phyloP scores from a whole-genome alignment of 768 basidiomycete genomes.

The Suillus spraguei region DNA sequence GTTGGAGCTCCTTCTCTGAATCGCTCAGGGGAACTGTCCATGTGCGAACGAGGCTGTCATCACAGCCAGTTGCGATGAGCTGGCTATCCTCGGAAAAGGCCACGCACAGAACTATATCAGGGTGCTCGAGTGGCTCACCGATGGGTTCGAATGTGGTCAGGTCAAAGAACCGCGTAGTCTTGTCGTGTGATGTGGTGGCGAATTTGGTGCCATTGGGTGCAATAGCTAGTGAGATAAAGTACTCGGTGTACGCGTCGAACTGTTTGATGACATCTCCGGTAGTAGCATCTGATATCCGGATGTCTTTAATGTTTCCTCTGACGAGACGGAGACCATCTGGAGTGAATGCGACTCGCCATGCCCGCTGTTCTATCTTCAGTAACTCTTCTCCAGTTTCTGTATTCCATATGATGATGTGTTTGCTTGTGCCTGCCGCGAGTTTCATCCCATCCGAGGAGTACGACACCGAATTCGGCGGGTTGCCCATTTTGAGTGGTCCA shows the following conservation, averaged over 20 bases:
- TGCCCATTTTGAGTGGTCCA: neutral
- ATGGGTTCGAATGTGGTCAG: neutral
- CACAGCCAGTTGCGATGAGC: neutral
- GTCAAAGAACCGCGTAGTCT: neutral
- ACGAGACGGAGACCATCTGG: neutral
- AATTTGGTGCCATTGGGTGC: neutral
- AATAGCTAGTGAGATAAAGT: neutral
- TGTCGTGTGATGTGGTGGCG: neutral
- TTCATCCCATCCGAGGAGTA: neutral
- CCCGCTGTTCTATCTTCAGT: neutral
- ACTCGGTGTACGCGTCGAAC: neutral
- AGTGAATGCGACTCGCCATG: neutral
- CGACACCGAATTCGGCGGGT: accelerated
- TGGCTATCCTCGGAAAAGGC: neutral
- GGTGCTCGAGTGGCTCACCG: neutral
- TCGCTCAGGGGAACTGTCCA: neutral
- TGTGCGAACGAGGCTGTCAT: neutral
- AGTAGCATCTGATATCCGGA: neutral
- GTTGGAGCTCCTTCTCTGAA: neutral
- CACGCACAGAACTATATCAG: accelerated
- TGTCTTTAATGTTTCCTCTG: neutral
- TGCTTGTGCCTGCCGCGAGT: slow-evolving; percentile 10
- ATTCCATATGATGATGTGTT: slow-evolving; percentile 9
- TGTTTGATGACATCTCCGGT: neutral
- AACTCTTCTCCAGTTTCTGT: neutral